Evolutionary conservation across 805 yeast species (phyloP).

Genomic region (Kodamaea kakaduensis): DNA sequence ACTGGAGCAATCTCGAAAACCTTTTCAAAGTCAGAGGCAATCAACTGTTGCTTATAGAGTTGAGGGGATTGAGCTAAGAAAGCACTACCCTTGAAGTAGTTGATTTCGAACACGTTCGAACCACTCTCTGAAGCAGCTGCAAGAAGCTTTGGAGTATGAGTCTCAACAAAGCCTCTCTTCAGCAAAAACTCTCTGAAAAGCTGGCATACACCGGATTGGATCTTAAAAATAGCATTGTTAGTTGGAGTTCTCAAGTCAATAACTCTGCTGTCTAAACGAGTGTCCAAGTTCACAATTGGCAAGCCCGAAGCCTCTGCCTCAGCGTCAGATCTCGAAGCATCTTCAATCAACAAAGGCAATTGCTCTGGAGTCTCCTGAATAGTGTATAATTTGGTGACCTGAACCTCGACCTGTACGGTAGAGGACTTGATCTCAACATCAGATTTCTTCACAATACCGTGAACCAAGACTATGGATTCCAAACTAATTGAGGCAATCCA

Average conservation of each 20-base stretch:
- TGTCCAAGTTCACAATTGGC: conserved; percentile 94
- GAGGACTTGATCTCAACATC: conserved; percentile 86
- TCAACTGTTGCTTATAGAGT: conserved; percentile 94
- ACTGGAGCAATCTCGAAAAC: conserved; percentile 97
- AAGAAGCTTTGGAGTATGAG: conserved; percentile 93
- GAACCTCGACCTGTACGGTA: conserved; percentile 86
- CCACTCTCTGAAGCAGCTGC: conserved; percentile 99
- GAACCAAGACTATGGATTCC: conserved; percentile 89
- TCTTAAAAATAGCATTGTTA: conserved; percentile 94
- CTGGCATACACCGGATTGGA: conserved; percentile 83
- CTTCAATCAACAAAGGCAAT: conserved; percentile 92
- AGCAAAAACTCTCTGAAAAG: conserved; percentile 86
- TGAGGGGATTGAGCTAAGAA: conserved; percentile 98
- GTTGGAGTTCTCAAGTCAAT: conserved; percentile 96
- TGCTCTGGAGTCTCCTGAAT: conserved; percentile 87
- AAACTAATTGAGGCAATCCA: conserved; percentile 85
- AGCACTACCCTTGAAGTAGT: conserved; percentile 90
- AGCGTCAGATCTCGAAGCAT: conserved; percentile 91
- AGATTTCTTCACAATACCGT: conserved; percentile 79
- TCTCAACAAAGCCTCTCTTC: conserved; percentile 71
- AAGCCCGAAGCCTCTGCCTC: conserved; percentile 89
- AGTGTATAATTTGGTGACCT: conserved; percentile 65
- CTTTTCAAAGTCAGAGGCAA: conserved; percentile 95
- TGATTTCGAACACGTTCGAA: conserved; percentile 89
- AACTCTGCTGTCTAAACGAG: conserved; percentile 91